Percentiles rank a stretch among this genome's conserved stretches.
Conservation (phyloP, 768 basidiomycete genomes). For the Naganishia kalamii region DNA sequence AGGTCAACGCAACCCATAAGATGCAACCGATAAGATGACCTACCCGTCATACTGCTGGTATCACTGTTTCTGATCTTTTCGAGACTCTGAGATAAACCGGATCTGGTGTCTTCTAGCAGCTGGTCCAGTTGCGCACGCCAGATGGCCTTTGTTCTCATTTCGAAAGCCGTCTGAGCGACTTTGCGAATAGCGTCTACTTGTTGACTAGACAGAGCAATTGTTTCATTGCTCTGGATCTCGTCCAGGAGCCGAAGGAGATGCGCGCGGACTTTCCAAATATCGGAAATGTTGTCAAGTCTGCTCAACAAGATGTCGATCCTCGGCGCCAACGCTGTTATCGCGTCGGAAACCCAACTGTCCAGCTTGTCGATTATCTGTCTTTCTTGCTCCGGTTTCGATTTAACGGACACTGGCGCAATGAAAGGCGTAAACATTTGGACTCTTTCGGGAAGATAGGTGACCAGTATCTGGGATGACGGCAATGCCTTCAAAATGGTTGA, state of each 20-base stretch:
- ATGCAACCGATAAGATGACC: constrained; percentile 1
- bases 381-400: constrained; percentile 50
- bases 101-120: constrained; percentile 50
- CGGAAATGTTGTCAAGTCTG: constrained; percentile 57
- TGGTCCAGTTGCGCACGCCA: constrained; percentile 55
- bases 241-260: constrained; percentile 52
- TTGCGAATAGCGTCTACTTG: constrained; percentile 53
- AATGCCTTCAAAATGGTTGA: constrained; percentile 62
- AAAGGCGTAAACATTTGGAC: constrained; percentile 79
- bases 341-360: constrained; percentile 60
- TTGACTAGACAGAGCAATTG: constrained; percentile 50
- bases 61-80: constrained; percentile 42
- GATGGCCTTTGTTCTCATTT: constrained; percentile 55
- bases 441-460: constrained; percentile 61
- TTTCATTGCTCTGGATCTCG: constrained; percentile 32
- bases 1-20: background rate
- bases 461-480: constrained; percentile 74
- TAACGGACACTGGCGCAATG: constrained; percentile 59
- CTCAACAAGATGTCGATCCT: constrained; percentile 58
- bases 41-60: constrained; percentile 43
- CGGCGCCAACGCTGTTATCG: constrained; percentile 50
- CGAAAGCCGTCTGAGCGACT: constrained; percentile 56
- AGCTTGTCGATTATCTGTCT: constrained; percentile 52
- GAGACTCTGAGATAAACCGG: constrained; percentile 41
- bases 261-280: constrained; percentile 64